phyloP scores from a whole-genome alignment of 2,329 filamentous ascomycete species.

The Tolypocladium guangdongense region DNA sequence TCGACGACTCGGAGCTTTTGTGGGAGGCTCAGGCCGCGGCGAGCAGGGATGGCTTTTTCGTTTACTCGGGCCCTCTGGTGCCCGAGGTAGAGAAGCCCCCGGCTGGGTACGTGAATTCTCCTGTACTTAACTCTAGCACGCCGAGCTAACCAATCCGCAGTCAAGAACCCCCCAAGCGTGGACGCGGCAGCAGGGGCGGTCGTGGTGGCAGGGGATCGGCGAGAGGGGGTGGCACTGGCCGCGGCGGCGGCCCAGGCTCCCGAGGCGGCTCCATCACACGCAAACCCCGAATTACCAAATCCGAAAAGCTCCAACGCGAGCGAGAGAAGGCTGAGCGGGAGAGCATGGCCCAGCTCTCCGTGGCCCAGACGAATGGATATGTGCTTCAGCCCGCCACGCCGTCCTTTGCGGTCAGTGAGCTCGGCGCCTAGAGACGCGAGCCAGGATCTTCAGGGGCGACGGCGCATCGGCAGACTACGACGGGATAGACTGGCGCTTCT shows the following conservation, averaged over 20 bases:
- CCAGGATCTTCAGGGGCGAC: background rate
- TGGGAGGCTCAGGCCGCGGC: slow-evolving; percentile 95
- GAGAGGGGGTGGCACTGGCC: slow-evolving; percentile 37
- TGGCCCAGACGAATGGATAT: slow-evolving; percentile 26
- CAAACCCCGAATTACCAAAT: slow-evolving; percentile 79
- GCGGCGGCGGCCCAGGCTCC: slow-evolving; percentile 52
- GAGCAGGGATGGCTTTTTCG: slow-evolving; percentile 93
- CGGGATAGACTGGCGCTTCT: background rate
- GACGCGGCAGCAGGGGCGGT: slow-evolving; percentile 40
- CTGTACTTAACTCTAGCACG: background rate
- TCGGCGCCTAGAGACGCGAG: slow-evolving; percentile 16
- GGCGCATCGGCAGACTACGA: background rate
- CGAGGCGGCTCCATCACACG: slow-evolving; percentile 63
- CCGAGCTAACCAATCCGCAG: slow-evolving; percentile 35
- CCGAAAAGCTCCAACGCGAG: slow-evolving; percentile 71
- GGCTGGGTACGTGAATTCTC: slow-evolving; percentile 32
- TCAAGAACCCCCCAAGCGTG: slow-evolving; percentile 60
- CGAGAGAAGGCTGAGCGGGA: slow-evolving; percentile 71
- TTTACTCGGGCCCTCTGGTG: slow-evolving; percentile 87
- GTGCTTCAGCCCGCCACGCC: slow-evolving; percentile 26
- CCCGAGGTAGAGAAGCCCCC: slow-evolving; percentile 71
- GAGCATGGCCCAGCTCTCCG: slow-evolving; percentile 27
- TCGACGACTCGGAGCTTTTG: slow-evolving; percentile 86
- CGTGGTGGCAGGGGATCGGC: slow-evolving; percentile 53
- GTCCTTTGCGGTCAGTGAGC: slow-evolving; percentile 24